These are phyloP conservation scores for Anthracocystis panici-leucophaei DNA, from an alignment of 1,284 basidiomycete species.

Conservation along the genomic window DNA sequence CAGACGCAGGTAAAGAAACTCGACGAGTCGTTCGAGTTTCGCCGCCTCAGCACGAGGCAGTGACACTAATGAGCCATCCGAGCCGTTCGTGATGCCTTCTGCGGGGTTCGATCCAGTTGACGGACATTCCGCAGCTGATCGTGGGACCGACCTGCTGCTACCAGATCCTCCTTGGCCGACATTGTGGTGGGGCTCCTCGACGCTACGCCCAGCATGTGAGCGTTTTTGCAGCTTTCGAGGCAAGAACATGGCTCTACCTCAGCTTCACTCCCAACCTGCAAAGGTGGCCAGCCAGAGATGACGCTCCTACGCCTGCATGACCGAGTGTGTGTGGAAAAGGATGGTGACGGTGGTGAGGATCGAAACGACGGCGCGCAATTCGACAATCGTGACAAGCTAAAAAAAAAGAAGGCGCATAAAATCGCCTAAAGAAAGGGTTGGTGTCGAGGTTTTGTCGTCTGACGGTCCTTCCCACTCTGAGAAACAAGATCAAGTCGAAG, in stretches of 20 bases:
- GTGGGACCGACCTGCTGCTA: not conserved
- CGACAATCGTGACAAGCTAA: not conserved
- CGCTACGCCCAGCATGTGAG: not conserved
- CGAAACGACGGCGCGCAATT: constrained; percentile 1
- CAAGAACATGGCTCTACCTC: constrained; percentile 20
- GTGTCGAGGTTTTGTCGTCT: constrained; percentile 14
- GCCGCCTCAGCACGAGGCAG: constrained; percentile 7
- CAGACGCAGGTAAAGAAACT: constrained; percentile 19
- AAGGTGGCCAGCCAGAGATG: too few relatives aligned
- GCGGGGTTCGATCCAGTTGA: not conserved
- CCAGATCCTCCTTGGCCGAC: too few relatives aligned
- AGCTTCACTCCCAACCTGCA: not conserved
- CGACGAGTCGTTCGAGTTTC: constrained; percentile 31
- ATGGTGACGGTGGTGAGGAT: constrained; percentile 2
- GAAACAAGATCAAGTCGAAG: not conserved
- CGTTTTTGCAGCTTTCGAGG: constrained; percentile 40
- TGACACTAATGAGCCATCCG: not conserved
- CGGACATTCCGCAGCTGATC: not conserved
- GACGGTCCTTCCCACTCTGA: too few relatives aligned
- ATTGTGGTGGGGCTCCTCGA: too few relatives aligned
- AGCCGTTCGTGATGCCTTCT: not conserved
- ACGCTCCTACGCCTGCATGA: too few relatives aligned
- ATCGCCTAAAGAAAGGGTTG: constrained; percentile 8
- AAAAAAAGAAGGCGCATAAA: constrained; percentile 8
- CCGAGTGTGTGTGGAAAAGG: too few relatives aligned